phyloP scores from a whole-genome alignment of 352 stramenopile species.

The Ochromonadaceae sp. region DNA sequence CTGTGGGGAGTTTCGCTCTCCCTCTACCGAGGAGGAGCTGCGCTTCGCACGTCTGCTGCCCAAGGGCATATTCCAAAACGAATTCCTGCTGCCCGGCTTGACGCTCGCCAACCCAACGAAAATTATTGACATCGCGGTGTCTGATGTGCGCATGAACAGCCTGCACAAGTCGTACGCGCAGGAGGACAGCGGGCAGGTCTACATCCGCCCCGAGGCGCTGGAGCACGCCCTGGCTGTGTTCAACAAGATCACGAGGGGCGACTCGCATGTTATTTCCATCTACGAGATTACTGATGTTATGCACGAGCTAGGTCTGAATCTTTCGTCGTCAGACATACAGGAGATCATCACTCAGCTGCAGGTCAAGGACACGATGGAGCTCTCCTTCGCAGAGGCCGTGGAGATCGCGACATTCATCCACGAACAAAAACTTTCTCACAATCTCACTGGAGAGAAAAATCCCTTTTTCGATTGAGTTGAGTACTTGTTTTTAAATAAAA shows the following conservation, averaged over 20 bases:
- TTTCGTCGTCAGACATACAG: background rate
- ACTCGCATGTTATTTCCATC: background rate
- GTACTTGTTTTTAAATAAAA: no score
- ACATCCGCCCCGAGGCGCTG: background rate
- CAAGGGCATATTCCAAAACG: background rate
- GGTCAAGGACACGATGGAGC: background rate
- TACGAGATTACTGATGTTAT: background rate
- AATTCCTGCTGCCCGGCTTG: background rate
- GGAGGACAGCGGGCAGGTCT: no score
- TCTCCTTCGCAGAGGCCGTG: background rate
- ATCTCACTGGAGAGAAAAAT: no score
- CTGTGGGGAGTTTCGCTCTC: slow-evolving; percentile 2
- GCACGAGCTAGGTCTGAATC: background rate
- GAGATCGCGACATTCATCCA: background rate
- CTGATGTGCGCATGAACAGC: background rate
- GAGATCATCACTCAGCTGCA: background rate
- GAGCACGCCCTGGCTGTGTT: background rate
- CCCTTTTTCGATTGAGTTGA: no score
- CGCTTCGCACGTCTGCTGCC: background rate
- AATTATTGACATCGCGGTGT: background rate
- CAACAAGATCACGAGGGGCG: background rate
- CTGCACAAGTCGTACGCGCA: background rate
- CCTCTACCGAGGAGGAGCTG: background rate
- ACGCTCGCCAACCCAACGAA: background rate
- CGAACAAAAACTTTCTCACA: background rate